Evolutionary conservation across 768 basidiomycete species (phyloP).

Genomic region (Albatrellus ellisii): DNA sequence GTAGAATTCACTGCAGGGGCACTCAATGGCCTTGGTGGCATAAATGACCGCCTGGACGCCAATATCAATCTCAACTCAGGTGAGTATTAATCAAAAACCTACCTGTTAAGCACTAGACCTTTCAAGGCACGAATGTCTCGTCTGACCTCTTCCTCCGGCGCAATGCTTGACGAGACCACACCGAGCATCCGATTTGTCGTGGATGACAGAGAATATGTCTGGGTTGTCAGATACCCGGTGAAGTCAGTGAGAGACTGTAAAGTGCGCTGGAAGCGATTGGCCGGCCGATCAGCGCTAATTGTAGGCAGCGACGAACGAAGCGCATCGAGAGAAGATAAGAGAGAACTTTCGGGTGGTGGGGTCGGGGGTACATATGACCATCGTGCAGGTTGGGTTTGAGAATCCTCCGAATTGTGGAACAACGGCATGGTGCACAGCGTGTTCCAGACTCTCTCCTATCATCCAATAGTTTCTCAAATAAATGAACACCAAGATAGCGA

Average conservation of each 20-base stretch:
- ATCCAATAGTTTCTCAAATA: conserved; percentile 1
- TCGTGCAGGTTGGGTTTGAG: conserved; percentile 15
- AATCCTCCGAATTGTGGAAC: conserved; percentile 24
- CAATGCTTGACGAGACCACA: conserved; percentile 10
- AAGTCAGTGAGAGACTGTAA: conserved; percentile 57
- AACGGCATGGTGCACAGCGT: conserved; percentile 38
- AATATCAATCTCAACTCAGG: conserved; percentile 1
- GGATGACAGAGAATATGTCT: conserved; percentile 40
- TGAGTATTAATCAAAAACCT: conserved; percentile 14
- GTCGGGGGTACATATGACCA: conserved; percentile 28
- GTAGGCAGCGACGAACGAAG: conserved; percentile 6
- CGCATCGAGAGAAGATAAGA: conserved; percentile 13
- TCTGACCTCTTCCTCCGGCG: conserved; percentile 44
- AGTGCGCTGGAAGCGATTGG: conserved; percentile 41
- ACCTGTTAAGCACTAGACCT: conserved; percentile 68
- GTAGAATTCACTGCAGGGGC: not conserved
- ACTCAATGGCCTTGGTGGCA: conserved; percentile 6
- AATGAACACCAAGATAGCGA: not conserved
- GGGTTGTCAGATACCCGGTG: conserved; percentile 68
- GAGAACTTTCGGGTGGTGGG: conserved; percentile 16
- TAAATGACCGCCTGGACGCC: conserved; percentile 10
- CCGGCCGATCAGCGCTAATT: conserved; percentile 3
- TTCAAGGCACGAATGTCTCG: conserved; percentile 69
- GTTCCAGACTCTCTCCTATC: conserved; percentile 44
- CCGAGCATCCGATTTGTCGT: conserved; percentile 14